phyloP scores from a whole-genome alignment of 169 alveolate species.

The Babesia ovis region DNA sequence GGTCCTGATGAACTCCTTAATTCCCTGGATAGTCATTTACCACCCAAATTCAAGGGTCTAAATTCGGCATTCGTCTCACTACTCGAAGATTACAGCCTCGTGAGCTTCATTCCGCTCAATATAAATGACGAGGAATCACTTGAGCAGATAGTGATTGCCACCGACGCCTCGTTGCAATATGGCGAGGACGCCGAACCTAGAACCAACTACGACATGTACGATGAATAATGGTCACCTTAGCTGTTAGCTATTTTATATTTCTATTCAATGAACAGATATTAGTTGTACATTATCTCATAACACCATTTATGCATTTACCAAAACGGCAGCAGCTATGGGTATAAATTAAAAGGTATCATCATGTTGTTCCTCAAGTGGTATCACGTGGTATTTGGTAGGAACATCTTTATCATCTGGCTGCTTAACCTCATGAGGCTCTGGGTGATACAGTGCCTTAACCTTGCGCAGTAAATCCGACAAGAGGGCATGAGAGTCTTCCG shows the following conservation, averaged over 20 bases:
- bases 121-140: constrained; percentile 75
- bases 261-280: not conserved
- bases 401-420: constrained; percentile 28
- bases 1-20: constrained; percentile 58
- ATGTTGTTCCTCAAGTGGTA: constrained; percentile 44
- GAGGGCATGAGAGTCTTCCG: constrained; percentile 57
- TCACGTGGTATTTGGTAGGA: constrained; percentile 64
- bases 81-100: constrained; percentile 76
- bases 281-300: not conserved
- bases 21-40: constrained; percentile 63
- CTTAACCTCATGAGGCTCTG: constrained; percentile 18
- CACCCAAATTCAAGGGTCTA: constrained; percentile 69
- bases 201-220: constrained; percentile 74
- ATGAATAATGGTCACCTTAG: too few relatives aligned
- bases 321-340: too few relatives aligned
- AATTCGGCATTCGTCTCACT: constrained; percentile 77
- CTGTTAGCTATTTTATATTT: too few relatives aligned
- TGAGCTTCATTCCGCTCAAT: constrained; percentile 76
- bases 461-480: constrained; percentile 44
- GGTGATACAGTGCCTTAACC: constrained; percentile 49
- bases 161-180: constrained; percentile 75
- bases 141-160: constrained; percentile 72
- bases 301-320: not conserved
- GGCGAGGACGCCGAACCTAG: constrained; percentile 82
- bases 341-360: constrained; percentile 60